Conservation (phyloP, 768 basidiomycete genomes). For the Phaffia tasmanica region DNA sequence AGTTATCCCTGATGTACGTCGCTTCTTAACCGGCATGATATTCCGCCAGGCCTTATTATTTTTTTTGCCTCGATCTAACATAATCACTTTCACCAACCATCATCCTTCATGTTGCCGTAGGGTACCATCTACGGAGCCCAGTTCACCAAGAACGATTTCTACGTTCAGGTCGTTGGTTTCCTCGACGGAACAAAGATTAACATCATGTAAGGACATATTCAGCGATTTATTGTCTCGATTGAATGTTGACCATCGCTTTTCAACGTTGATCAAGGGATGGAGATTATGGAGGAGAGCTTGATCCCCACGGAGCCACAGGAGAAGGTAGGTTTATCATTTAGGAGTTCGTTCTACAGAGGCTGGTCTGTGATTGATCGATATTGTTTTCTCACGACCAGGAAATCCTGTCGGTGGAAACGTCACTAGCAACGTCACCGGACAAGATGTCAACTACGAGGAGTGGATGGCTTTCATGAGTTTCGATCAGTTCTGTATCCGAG, state of each 20-base stretch:
- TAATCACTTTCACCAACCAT: background rate
- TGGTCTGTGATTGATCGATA: too few relatives aligned
- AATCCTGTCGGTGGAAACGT: slow-evolving; percentile 41
- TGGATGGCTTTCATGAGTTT: slow-evolving; percentile 37
- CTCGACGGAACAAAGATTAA: slow-evolving; percentile 41
- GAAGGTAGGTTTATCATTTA: slow-evolving; percentile 31
- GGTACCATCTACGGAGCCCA: slow-evolving; percentile 28
- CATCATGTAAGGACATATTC: slow-evolving; percentile 28
- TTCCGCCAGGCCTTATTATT: too few relatives aligned
- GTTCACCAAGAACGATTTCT: slow-evolving; percentile 40
- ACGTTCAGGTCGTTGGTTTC: slow-evolving; percentile 44
- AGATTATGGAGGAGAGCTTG: slow-evolving; percentile 42
- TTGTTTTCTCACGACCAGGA: slow-evolving; percentile 22
- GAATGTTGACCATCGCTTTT: background rate
- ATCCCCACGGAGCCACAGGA: slow-evolving; percentile 39
- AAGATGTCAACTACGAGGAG: slow-evolving; percentile 41
- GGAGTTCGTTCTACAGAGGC: background rate
- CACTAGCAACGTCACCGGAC: slow-evolving; percentile 37
- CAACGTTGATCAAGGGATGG: slow-evolving; percentile 25
- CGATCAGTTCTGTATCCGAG: slow-evolving; percentile 43
- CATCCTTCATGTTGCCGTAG: background rate
- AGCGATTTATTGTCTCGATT: too few relatives aligned
- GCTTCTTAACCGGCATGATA: background rate
- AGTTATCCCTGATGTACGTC: slow-evolving; percentile 40
- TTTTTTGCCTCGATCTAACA: too few relatives aligned